phyloP scores from a whole-genome alignment of 768 basidiomycete genomes.

The Naganishia antarctica region DNA sequence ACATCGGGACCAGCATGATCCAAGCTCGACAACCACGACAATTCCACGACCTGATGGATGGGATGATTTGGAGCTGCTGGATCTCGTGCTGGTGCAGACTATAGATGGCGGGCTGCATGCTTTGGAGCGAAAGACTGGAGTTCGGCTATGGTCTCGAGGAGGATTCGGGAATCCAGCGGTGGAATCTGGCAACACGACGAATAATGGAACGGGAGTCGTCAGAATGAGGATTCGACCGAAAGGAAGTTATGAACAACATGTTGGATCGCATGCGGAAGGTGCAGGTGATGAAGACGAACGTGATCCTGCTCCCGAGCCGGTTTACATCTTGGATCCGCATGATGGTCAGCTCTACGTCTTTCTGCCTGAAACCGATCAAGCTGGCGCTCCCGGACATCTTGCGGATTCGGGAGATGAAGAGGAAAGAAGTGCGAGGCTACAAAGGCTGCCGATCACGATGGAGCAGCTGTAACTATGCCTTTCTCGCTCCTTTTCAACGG shows the following conservation, averaged over 20 bases:
- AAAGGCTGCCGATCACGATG: slow-evolving; percentile 87
- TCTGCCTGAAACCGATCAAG: slow-evolving; percentile 52
- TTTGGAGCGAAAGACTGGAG: slow-evolving; percentile 77
- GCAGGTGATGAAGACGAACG: slow-evolving; percentile 42
- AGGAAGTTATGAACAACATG: slow-evolving; percentile 51
- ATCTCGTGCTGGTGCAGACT: slow-evolving; percentile 82
- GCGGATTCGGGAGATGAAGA: slow-evolving; percentile 48
- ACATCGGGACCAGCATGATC: background rate
- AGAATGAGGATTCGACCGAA: slow-evolving; percentile 22
- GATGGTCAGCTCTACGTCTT: slow-evolving; percentile 89
- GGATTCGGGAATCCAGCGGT: slow-evolving; percentile 34
- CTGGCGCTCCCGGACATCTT: background rate
- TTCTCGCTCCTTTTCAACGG: background rate
- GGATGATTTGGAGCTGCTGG: slow-evolving; percentile 62
- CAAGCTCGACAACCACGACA: background rate
- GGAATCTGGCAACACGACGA: slow-evolving; percentile 23
- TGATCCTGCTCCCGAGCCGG: slow-evolving; percentile 55
- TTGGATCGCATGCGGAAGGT: slow-evolving; percentile 60
- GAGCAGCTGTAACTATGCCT: slow-evolving; percentile 59
- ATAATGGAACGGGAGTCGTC: slow-evolving; percentile 5
- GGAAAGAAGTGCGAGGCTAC: slow-evolving; percentile 53
- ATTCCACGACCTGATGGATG: slow-evolving; percentile 19
- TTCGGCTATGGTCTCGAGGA: slow-evolving; percentile 66
- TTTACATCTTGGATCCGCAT: slow-evolving; percentile 92
- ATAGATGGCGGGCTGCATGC: slow-evolving; percentile 95